phyloP scores from a whole-genome alignment of 352 stramenopile genomes.

The Aphanomyces stellatus region DNA sequence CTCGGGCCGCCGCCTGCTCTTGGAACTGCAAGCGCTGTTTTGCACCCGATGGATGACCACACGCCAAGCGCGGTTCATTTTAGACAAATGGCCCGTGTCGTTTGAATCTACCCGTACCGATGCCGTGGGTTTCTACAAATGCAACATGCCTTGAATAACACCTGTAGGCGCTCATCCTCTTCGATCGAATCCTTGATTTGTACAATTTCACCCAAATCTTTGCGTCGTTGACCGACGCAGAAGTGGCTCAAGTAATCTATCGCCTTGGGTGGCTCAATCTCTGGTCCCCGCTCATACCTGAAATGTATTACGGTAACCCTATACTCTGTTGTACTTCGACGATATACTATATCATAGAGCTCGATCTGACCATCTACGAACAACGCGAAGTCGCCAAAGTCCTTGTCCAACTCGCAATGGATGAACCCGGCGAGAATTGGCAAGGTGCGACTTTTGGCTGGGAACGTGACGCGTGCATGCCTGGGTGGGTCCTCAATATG shows the following conservation, averaged over 20 bases:
- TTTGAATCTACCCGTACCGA: constrained; percentile 24
- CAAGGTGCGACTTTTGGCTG: constrained; percentile 65
- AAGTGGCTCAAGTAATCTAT: constrained; percentile 8
- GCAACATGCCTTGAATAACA: background rate
- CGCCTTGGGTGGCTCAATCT: constrained; percentile 67
- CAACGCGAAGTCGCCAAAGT: constrained; percentile 63
- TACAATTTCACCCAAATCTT: constrained; percentile 18
- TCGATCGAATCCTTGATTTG: constrained; percentile 16
- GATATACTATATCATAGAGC: constrained; percentile 22
- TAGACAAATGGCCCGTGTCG: constrained; percentile 37
- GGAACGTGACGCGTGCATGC: constrained; percentile 64
- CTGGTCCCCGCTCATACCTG: constrained; percentile 51
- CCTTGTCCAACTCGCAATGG: constrained; percentile 65
- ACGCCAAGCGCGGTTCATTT: constrained; percentile 40
- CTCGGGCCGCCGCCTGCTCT: constrained; percentile 43
- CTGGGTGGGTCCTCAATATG: constrained; percentile 71
- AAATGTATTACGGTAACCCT: constrained; percentile 50
- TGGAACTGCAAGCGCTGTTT: constrained; percentile 66
- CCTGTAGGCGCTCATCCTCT: constrained; percentile 12
- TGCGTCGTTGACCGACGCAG: background rate
- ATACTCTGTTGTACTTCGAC: background rate
- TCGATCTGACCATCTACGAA: constrained; percentile 52
- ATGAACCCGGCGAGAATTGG: constrained; percentile 77
- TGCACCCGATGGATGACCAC: constrained; percentile 57
- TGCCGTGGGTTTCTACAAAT: background rate